Evolutionary conservation across 768 basidiomycete genomes (phyloP), one percentile per base, ranked within the genome.

Genomic region (Xerocomus spinulosus): DNA sequence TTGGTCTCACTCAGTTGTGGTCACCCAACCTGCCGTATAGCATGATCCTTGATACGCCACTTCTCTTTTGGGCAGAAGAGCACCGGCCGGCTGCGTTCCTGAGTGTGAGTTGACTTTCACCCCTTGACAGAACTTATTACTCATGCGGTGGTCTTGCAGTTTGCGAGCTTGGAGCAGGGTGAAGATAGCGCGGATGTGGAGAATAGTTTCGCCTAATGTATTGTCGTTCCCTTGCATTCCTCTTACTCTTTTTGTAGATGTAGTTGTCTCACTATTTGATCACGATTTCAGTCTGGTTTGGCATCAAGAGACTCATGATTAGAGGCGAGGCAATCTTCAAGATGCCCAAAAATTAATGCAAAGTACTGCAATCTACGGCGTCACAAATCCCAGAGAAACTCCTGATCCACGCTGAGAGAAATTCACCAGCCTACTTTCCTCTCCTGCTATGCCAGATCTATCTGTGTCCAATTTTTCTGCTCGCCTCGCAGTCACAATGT

Each of bases 171-270:
- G 56, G 93, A 95, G 62, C 81, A 81, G 53, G 89, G 87, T 6
- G 93, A 96, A 42, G 92, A 95, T 61, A 90, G 87, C 46, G 93
- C 93, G 21, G 93, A 97, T 66, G 90, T 96, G 9, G 93, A 97
- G 72, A 92, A 97, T 66, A 87, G 83, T 67, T 88, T 97, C 69
- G 87, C 87, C 52, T 96, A 75, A 79, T 64, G 34, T 61, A 52
- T 50, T 50, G 35, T 44, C 54, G 36, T 51, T 35, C 18, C 36
- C 42, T 30, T 21, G 18, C 21, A 18, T 32, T 38, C 34, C 20
- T 43, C 7, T 21, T 57, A 18, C 28, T 38, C 34, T 21, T 43
- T 12, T 21, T 57, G 57, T 66, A 63, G 37, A 48, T 17, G 18
- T 63, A 58, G 17, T 25, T 30, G 21, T 37, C 7, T 25, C 44